Evolutionary conservation across 768 basidiomycete genomes (phyloP), one percentile per base, ranked within the genome.

Genomic region (Termitomyces titanicus): DNA sequence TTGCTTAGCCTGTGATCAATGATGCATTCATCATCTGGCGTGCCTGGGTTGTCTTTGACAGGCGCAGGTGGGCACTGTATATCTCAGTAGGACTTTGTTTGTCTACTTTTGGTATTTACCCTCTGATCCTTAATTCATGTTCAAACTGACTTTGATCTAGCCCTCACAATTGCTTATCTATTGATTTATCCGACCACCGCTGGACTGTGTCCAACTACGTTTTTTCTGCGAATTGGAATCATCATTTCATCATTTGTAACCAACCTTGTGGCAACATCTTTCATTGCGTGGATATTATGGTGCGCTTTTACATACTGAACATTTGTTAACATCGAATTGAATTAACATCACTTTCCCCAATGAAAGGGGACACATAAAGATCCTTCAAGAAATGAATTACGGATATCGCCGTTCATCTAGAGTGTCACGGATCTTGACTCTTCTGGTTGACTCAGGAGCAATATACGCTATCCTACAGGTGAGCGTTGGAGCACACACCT

Each of bases 1-100:
- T n/a, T 25, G 44, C 13, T 17, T 29, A 50, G 49, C 37, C 49
- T 6, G 10, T 50, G 7, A 39, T 50, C 24, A 50, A 50, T 40
- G 48, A 50, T n/a, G 48, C 35, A 7, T 33, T 50, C 37, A 50
- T 50, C 11, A 38, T 50, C 5, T 50, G 49, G 49, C 37, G 49
- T 18, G 49, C 49, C 10, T 50, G 49, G 49, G n/a, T n/a, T n/a
- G n/a, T n/a, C n/a, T n/a, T n/a, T n/a, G n/a, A n/a, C n/a, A n/a
- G 27, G 24, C 49, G 27, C 5, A 20, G 38, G 13, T 50, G 49
- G 49, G 49, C 38, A 9, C 29, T 50, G 37, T 39, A 35, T 29
- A 17, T 29, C 5, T 18, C 37, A 15, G 2, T 12, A 11, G 18
- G 3, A 11, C 11, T 50, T 17, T 39, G 37, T 4, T 24, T 50